A percentile compares a stretch with the other conserved stretches of the same genome.
Conservation (phyloP, 805 yeast species). For the Myxozyma udenii region DNA sequence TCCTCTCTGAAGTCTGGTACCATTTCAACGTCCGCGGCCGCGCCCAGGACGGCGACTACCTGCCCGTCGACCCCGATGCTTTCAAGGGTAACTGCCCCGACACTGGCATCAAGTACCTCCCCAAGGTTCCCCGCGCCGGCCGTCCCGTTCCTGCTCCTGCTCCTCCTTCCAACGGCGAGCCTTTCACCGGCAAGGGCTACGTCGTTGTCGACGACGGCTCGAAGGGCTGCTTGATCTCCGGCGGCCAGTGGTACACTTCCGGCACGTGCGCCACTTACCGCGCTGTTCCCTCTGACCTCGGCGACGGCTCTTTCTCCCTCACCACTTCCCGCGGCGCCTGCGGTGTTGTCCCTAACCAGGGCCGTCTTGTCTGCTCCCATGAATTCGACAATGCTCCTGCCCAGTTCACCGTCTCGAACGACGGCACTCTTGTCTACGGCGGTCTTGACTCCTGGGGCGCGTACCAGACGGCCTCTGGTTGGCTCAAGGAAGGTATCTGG, state of each 20-base stretch:
- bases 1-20: conserved; percentile 72
- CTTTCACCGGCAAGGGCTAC: conserved; percentile 43
- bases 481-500: conserved; percentile 27
- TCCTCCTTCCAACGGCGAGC: conserved; percentile 36
- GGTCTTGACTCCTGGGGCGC: conserved; percentile 17
- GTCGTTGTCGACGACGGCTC: conserved; percentile 49
- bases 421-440: conserved; percentile 20
- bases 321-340: conserved; percentile 22
- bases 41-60: conserved; percentile 60
- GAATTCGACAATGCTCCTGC: conserved; percentile 9
- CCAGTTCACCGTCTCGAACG: conserved; percentile 16
- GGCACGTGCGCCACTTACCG: conserved; percentile 85
- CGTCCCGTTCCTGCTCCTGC: conserved; percentile 31
- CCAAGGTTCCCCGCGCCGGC: conserved; percentile 49
- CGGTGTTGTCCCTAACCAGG: conserved; percentile 9
- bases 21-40: conserved; percentile 74
- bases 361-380: conserved; percentile 21
- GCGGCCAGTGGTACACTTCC: conserved; percentile 74
- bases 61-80: conserved; percentile 52
- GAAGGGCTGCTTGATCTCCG: conserved; percentile 74
- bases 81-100: conserved; percentile 63
- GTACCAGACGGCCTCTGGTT: conserved; percentile 17
- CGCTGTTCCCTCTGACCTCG: conserved; percentile 38
- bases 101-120: conserved; percentile 65
- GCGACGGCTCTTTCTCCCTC: conserved; percentile 11